Conservation (phyloP, 495 filamentous ascomycete species). For the Letharia lupina region DNA sequence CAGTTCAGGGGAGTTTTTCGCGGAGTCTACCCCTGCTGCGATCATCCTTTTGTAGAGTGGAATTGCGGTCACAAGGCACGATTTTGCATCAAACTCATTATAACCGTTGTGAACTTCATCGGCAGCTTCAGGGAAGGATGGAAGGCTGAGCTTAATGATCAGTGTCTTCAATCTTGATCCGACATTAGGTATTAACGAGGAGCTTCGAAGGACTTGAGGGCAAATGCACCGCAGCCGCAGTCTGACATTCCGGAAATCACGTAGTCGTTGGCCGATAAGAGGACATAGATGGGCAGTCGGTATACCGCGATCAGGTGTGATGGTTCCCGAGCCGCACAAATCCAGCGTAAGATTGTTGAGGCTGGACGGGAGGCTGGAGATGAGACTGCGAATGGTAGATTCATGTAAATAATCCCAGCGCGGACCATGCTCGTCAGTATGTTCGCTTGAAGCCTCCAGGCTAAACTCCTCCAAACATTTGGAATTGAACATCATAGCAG, state of each 20-base stretch:
- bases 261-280: not conserved
- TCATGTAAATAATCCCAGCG: conserved; percentile 3
- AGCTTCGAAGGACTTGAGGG: not conserved
- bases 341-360: conserved; percentile 8
- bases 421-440: not conserved
- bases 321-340: conserved; percentile 1
- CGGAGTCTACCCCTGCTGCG: not conserved
- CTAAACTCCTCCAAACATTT: conserved; percentile 4
- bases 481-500: not conserved
- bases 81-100: not conserved
- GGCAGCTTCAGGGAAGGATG: not conserved
- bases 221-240: conserved; percentile 12
- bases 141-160: conserved; percentile 1
- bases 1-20: not conserved
- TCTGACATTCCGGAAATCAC: conserved; percentile 2
- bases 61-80: not conserved
- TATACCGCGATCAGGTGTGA: not conserved
- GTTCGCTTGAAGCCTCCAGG: conserved; percentile 9
- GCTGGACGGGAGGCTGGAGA: conserved; percentile 1
- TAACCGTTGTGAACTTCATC: not conserved
- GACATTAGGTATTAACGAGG: not conserved
- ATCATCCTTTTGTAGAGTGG: conserved; percentile 5
- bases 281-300: conserved; percentile 1
- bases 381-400: not conserved
- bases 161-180: not conserved